These are phyloP conservation scores for Globisporangium rhizosaccharum DNA, from an alignment of 352 stramenopile species.

Conservation along the genomic window DNA sequence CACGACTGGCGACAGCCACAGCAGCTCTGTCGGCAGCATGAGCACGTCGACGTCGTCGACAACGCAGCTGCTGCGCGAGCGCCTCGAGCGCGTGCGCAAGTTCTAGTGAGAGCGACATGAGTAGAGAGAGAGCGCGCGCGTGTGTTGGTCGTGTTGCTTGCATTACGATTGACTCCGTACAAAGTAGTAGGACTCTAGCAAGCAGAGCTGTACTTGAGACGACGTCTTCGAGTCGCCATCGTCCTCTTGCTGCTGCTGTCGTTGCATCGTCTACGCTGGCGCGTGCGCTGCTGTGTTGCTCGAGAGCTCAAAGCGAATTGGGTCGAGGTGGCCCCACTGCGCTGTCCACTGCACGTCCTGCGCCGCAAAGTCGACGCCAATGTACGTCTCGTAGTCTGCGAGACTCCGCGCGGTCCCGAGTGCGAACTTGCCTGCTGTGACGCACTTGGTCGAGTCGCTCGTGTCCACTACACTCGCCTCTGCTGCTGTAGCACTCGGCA, in stretches of 20 bases:
- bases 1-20: background rate
- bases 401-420: slow-evolving; percentile 35
- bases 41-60: slow-evolving; percentile 11
- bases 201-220: too few relatives aligned
- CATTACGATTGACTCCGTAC: too few relatives aligned
- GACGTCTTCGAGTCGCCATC: background rate
- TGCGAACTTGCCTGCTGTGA: slow-evolving; percentile 3
- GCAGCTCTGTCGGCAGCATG: background rate
- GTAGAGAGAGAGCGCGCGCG: too few relatives aligned
- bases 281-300: slow-evolving; percentile 2
- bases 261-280: background rate
- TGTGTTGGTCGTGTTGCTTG: too few relatives aligned
- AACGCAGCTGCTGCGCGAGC: slow-evolving; percentile 19
- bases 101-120: slow-evolving; percentile 7
- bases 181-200: too few relatives aligned
- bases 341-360: slow-evolving; percentile 41
- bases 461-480: background rate
- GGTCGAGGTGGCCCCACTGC: slow-evolving; percentile 53
- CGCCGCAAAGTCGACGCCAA: slow-evolving; percentile 44
- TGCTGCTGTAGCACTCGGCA: slow-evolving; percentile 4
- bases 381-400: slow-evolving; percentile 37
- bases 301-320: slow-evolving; percentile 56
- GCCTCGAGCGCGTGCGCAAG: slow-evolving; percentile 17
- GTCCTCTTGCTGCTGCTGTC: background rate
- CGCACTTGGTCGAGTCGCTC: background rate